Percentiles rank a stretch among this genome's conserved stretches.
These are phyloP conservation scores for Verruconis gallopava DNA, from an alignment of 2,329 filamentous ascomycete genomes.

Conservation along the genomic window DNA sequence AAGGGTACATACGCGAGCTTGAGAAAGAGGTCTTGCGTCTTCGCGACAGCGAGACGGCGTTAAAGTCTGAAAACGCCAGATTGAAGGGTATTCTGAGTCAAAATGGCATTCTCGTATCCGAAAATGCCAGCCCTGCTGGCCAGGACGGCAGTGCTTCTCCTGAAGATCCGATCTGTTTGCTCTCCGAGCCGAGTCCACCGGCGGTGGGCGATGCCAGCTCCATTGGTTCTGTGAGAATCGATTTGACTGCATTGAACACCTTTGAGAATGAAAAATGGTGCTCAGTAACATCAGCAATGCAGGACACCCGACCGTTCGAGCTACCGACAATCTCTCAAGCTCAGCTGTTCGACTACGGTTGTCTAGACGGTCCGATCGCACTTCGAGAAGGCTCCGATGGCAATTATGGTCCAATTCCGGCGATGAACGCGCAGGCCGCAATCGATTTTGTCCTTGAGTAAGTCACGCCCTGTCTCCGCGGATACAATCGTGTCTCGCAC, in stretches of 20 bases:
- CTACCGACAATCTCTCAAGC: background rate
- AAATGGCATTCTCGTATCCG: background rate
- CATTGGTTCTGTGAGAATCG: background rate
- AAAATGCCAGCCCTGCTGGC: background rate
- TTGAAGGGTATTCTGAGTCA: background rate
- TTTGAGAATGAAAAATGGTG: background rate
- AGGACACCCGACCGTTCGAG: slow-evolving; percentile 1
- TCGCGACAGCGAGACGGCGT: background rate
- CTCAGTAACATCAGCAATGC: background rate
- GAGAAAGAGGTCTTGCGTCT: slow-evolving; percentile 8
- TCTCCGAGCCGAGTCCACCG: background rate
- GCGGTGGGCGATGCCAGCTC: slow-evolving; percentile 2
- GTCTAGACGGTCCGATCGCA: background rate
- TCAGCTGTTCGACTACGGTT: background rate
- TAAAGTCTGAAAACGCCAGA: background rate
- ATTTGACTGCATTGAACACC: background rate
- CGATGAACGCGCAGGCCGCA: background rate
- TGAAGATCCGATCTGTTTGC: background rate
- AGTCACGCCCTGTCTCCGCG: background rate
- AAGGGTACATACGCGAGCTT: slow-evolving; percentile 9
- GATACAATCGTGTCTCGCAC: too few relatives aligned
- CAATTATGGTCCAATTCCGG: background rate
- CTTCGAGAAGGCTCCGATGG: background rate
- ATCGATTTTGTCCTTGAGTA: slow-evolving; percentile 7
- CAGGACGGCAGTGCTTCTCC: background rate